Base-by-base conservation (phyloP, 495 filamentous ascomycete genomes). In the Penicilliopsis zonata region DNA sequence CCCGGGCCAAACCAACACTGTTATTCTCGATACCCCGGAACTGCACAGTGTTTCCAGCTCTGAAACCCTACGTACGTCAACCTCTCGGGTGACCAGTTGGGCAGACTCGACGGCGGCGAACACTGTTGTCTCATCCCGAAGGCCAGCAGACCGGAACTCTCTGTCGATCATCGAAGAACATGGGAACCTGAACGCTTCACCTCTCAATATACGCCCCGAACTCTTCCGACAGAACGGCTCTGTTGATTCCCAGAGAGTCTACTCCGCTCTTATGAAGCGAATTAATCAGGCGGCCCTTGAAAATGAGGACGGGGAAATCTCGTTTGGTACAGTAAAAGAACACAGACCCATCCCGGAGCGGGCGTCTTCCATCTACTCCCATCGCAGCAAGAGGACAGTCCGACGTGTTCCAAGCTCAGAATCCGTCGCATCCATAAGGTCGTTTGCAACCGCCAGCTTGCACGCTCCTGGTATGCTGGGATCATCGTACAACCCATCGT, bases 21-120 rank as follows among this genome's bases (percentile, higher is more conserved):
- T n/a, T n/a, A n/a, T 62, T 7, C 60, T 60, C 40, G 64, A 32
- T 41, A 22, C 30, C 8, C 32, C 31, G 13, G 33, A 35, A 3
- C 36, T 46, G 4, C 29, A 40, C 15, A 35, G 28, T 18, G 44
- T 60, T 5, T 51, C 49, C 37, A 77, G 67, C 42, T 64, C 57
- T 17, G 52, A 48, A 31, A 71, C 51, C 38, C 33, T 65, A 7
- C 64, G 56, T 14, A 69, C 73, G 15, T 69, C 71, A 12, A 69
- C 57, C 30, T 85, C 81, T 33, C 66, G 78, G 10, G 69, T 86
- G 23, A 86, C 79, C 9, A 88, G 82, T 47, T 86, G 82, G 83
- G 67, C 70, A 3, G 68, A 78, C 42, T 87, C 72, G 2, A 72
- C 66, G 0, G 53, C 47, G n/a, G 55, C 60, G 35, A 67, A 68